Evolutionary conservation across 2,329 filamentous ascomycete species (phyloP).

Genomic region (Pseudogymnoascus sp.): DNA sequence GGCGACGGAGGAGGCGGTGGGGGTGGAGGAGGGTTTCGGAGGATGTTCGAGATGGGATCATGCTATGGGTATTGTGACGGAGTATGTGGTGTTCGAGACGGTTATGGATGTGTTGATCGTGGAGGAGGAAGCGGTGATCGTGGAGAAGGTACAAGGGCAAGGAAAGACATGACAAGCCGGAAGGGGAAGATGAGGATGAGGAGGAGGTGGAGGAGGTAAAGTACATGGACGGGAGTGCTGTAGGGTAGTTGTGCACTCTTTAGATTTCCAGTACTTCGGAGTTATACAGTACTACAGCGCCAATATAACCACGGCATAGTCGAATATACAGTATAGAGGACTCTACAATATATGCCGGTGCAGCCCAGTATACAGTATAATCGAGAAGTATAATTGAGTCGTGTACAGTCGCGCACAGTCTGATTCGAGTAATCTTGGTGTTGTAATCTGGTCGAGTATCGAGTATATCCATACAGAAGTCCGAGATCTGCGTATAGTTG

Average conservation of each 20-base stretch:
- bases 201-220: slow-evolving; percentile 16
- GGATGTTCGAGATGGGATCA: not conserved
- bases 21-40: not conserved
- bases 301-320: too few relatives aligned
- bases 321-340: too few relatives aligned
- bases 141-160: slow-evolving; percentile 11
- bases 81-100: not conserved
- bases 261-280: too few relatives aligned
- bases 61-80: not conserved
- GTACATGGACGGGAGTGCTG: slow-evolving; percentile 8
- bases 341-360: too few relatives aligned
- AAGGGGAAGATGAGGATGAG: not conserved
- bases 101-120: not conserved
- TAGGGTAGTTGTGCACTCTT: too few relatives aligned
- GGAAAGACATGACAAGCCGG: slow-evolving; percentile 8
- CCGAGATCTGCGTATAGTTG: not conserved
- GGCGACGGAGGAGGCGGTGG: not conserved
- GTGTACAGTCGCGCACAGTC: too few relatives aligned
- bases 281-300: too few relatives aligned
- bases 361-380: too few relatives aligned
- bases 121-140: not conserved
- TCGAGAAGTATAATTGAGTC: too few relatives aligned
- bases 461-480: not conserved
- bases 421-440: too few relatives aligned
- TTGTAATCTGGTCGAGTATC: too few relatives aligned